Evolutionary conservation across 306 rosid species (phyloP).

Genomic region (Vigna unguiculata): DNA sequence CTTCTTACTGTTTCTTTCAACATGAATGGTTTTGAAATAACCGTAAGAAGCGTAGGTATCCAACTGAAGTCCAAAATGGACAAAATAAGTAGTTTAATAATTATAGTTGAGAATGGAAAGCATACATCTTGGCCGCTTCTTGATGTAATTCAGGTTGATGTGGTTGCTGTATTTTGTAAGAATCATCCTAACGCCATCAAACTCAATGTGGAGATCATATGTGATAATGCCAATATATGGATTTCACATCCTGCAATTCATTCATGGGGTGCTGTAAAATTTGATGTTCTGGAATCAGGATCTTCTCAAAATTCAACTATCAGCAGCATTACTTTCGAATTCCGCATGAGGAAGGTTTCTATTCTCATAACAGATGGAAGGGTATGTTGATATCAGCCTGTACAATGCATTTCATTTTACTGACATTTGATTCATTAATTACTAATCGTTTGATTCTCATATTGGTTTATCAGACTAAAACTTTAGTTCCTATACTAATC

Average conservation of each 20-base stretch:
- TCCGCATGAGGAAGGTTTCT: conserved; percentile 69
- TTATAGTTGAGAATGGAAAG: conserved; percentile 55
- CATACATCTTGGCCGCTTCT: conserved; percentile 72
- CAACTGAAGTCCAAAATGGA: conserved; percentile 63
- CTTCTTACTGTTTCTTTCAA: conserved; percentile 57
- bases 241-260: conserved; percentile 72
- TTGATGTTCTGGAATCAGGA: conserved; percentile 53
- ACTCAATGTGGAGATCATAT: conserved; percentile 59
- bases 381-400: conserved; percentile 55
- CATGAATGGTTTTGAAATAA: conserved; percentile 60
- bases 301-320: conserved; percentile 58
- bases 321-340: conserved; percentile 55
- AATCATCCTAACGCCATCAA: conserved; percentile 40
- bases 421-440: neutral
- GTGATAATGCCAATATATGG: conserved; percentile 76
- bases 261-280: conserved; percentile 63
- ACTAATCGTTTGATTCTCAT: neutral
- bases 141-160: conserved; percentile 61
- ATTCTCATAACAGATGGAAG: conserved; percentile 87
- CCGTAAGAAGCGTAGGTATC: conserved; percentile 47
- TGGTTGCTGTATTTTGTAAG: conserved; percentile 54
- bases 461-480: conserved; percentile 4
- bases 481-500: neutral
- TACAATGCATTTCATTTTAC: conserved; percentile 10
- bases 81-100: conserved; percentile 65